Evolutionary conservation across 2,329 filamentous ascomycete species (phyloP).

Genomic region (Aspergillus carbonarius): DNA sequence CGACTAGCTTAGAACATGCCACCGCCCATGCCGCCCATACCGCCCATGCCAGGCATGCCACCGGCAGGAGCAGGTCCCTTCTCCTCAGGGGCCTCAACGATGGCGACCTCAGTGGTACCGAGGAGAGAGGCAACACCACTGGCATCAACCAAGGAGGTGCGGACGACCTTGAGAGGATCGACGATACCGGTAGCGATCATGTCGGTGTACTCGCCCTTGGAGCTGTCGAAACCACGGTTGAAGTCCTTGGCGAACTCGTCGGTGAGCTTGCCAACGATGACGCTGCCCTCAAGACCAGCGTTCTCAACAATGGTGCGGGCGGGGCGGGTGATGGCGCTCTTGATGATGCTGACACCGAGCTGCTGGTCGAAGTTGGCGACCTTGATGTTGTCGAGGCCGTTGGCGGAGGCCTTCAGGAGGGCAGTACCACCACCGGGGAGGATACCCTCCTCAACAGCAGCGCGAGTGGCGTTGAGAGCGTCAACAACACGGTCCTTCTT

Average conservation of each 20-base stretch:
- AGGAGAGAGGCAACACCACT: conserved; percentile 95
- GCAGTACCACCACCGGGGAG: conserved; percentile 97
- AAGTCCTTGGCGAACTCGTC: conserved; percentile 91
- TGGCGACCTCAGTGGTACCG: conserved; percentile 96
- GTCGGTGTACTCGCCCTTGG: conserved; percentile 97
- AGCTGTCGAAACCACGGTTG: conserved; percentile 96
- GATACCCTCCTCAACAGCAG: conserved; percentile 98
- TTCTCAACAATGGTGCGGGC: conserved; percentile 97
- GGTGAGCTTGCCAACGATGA: conserved; percentile 95
- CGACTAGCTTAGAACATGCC: conserved; percentile 61
- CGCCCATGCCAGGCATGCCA: conserved; percentile 55
- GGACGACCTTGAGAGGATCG: conserved; percentile 98
- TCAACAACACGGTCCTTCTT: conserved; percentile 99
- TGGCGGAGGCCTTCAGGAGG: conserved; percentile 92
- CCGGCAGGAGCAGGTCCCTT: conserved; percentile 64
- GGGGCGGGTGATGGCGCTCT: conserved; percentile 95
- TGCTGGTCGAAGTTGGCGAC: conserved; percentile 97
- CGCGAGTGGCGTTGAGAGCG: conserved; percentile 94
- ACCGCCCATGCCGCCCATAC: conserved; percentile 64
- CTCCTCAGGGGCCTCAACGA: conserved; percentile 93
- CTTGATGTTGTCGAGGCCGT: conserved; percentile 81
- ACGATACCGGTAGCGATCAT: conserved; percentile 98
- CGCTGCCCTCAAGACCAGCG: conserved; percentile 90
- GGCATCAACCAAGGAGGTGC: conserved; percentile 90
- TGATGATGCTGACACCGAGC: conserved; percentile 95